Evolutionary conservation across 345 rosid genomes (phyloP).

Genomic region (Lepidium sativum): DNA sequence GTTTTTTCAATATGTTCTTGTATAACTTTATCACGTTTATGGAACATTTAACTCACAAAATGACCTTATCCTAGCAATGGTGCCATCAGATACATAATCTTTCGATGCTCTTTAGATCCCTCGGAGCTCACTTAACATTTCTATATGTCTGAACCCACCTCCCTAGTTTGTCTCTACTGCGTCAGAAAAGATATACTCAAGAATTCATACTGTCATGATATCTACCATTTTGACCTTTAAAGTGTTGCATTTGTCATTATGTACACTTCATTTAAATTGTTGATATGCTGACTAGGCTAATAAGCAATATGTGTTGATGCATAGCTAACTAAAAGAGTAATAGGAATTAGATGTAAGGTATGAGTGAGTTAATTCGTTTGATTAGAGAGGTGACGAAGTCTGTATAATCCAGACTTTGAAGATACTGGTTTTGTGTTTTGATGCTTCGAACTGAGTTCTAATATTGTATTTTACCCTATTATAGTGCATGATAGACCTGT

Average conservation of each 20-base stretch:
- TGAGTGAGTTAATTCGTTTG: neutral
- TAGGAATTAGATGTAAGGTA: neutral
- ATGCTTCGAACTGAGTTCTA: neutral
- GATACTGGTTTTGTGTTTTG: neutral
- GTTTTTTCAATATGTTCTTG: neutral
- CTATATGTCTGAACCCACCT: neutral
- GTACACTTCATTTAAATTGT: neutral
- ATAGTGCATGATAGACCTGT: neutral
- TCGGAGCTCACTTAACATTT: neutral
- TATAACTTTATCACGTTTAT: neutral
- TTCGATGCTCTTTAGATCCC: neutral
- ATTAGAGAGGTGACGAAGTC: neutral
- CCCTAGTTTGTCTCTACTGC: neutral
- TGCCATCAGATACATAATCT: neutral
- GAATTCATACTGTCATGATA: neutral
- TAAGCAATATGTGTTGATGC: neutral
- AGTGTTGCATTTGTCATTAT: neutral
- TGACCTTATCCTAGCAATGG: neutral
- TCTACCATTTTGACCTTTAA: neutral
- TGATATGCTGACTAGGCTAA: neutral
- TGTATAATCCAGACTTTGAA: neutral
- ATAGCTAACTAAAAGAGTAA: neutral
- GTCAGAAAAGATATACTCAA: neutral
- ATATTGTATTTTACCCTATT: neutral
- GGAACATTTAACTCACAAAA: neutral